These are phyloP conservation scores for Phytomonas francai DNA, from an alignment of 208 protist genomes.

Conservation along the genomic window DNA sequence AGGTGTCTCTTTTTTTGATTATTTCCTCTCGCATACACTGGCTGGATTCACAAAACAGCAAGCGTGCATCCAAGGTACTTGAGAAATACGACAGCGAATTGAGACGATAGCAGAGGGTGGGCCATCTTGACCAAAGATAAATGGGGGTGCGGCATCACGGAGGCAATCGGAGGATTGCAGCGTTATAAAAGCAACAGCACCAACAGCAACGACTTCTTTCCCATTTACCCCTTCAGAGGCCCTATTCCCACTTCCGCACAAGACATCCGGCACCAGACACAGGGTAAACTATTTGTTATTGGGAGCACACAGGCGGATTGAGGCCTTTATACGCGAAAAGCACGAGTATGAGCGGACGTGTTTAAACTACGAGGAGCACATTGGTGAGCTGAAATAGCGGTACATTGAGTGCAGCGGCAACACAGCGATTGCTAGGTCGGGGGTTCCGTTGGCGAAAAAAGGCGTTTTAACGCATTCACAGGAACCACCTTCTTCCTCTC, in stretches of 20 bases:
- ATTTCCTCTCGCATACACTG: slow-evolving; percentile 15
- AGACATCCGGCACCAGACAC: background rate
- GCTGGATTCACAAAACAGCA: background rate
- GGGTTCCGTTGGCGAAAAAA: background rate
- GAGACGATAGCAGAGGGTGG: background rate
- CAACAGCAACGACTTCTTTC: background rate
- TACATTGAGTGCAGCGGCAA: no score
- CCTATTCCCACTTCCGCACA: background rate
- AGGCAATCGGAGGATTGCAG: background rate
- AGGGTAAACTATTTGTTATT: slow-evolving; percentile 5
- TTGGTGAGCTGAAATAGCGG: slow-evolving; percentile 8
- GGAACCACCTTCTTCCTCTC: background rate
- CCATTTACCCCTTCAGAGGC: background rate
- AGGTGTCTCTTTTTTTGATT: slow-evolving; percentile 18
- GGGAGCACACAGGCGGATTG: slow-evolving; percentile 15
- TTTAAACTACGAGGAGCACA: slow-evolving; percentile 10
- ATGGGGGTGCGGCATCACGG: background rate
- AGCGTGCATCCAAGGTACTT: background rate
- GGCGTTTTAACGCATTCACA: background rate
- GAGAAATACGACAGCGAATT: background rate
- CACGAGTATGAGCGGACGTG: slow-evolving; percentile 19
- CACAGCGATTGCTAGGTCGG: background rate
- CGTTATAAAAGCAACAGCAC: background rate
- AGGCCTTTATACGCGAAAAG: slow-evolving; percentile 20
- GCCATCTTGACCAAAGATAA: background rate